These are phyloP conservation scores for Pseudogymnoascus sp. DNA, from an alignment of 2,329 filamentous ascomycete species.

Conservation along the genomic window DNA sequence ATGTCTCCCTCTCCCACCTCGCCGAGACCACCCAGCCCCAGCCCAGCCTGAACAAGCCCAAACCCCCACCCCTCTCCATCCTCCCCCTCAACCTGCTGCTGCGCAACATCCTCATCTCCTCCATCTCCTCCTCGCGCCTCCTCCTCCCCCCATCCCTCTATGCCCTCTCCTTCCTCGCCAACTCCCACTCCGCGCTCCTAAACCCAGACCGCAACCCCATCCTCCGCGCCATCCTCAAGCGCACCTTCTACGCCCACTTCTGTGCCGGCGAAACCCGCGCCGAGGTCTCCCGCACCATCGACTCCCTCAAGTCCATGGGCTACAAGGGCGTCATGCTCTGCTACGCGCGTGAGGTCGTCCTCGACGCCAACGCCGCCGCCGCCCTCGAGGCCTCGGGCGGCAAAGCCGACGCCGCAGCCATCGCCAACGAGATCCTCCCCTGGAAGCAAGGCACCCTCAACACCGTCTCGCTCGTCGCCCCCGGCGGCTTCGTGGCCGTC, in stretches of 20 bases:
- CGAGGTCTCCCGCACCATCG: conserved; percentile 60
- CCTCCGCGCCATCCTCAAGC: conserved; percentile 61
- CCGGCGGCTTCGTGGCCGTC: conserved; percentile 46
- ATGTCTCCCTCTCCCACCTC: background rate
- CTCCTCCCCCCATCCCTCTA: conserved; percentile 63
- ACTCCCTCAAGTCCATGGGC: conserved; percentile 61
- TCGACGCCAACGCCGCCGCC: conserved; percentile 45
- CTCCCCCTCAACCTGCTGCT: conserved; percentile 59
- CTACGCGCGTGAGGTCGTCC: conserved; percentile 74
- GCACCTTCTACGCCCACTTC: conserved; percentile 85
- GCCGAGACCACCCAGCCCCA: background rate
- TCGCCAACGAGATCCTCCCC: conserved; percentile 52
- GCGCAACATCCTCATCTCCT: conserved; percentile 60
- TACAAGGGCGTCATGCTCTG: conserved; percentile 78
- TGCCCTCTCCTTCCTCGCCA: conserved; percentile 60
- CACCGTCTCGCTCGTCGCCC: conserved; percentile 50
- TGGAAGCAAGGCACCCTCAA: conserved; percentile 71
- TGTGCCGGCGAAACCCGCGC: conserved; percentile 68
- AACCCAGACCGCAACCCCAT: conserved; percentile 69
- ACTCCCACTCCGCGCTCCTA: conserved; percentile 57
- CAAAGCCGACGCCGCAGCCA: conserved; percentile 39
- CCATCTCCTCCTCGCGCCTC: conserved; percentile 59
- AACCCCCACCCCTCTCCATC: conserved; percentile 46
- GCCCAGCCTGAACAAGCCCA: conserved; percentile 16
- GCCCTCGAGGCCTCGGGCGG: conserved; percentile 37